Evolutionary conservation across 306 rosid genomes (phyloP), one percentile per base, ranked within the genome.

Genomic region (Prunus padus): DNA sequence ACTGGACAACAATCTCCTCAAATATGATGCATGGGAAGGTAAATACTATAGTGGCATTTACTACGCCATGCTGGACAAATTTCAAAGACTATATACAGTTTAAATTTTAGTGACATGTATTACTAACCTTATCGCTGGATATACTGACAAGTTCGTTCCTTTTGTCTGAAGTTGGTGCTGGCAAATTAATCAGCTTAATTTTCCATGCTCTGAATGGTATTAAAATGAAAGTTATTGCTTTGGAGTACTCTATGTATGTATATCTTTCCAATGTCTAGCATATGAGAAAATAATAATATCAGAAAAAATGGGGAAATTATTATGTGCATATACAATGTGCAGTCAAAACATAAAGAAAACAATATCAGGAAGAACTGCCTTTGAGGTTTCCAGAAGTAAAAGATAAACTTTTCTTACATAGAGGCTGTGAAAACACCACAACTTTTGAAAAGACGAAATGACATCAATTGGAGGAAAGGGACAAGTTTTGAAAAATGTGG

Each of bases 171-270:
- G 75, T 33, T 45, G 16, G 54, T 37, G 52, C 54, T 47, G 94
- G 76, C 76, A 40, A 79, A 67, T 82, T 87, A 59, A 87, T 76
- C 51, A 95, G 78, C 61, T 80, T 86, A 31, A 31, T 31, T 31
- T 8, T 75, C 86, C 91, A 90, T 84, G 81, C 96, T 86, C 97
- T 95, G 90, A 83, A 84, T 40, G 67, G 76, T 70, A 40, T 31
- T 22, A 3, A 71, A 71, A 47, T 55, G 74, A 67, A 73, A 64
- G 45, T 37, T 25, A 70, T 25, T 55, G 44, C 45, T 60, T 57
- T 64, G 56, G 69, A 77, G 59, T 63, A 52, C n/a, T 79, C 42
- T 77, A 45, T 60, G 55, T 68, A 18, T 60, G 59, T 42, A 73
- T 37, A 75, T 67, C 37, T 5, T 30, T 67, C 67, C 28, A 45